Base-by-base conservation (phyloP, 164 flowering plant genomes). In the Berberis thunbergii region DNA sequence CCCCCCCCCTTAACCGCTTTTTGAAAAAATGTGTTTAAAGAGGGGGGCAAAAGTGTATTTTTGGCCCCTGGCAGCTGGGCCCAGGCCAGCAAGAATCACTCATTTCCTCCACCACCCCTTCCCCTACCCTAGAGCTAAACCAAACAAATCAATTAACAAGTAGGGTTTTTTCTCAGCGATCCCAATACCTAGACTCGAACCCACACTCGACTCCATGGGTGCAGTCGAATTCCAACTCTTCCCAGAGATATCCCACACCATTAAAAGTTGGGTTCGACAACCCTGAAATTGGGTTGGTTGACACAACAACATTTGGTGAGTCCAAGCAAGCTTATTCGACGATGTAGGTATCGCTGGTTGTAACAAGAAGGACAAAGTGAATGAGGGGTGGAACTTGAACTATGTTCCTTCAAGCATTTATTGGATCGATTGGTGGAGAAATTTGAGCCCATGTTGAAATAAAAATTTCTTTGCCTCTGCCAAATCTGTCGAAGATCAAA, bases 161-260 rank as follows among this genome's bases (percentile, higher is more conserved):
- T 83, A 87, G 1, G 96, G 96, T 55, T 86, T 78, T 45, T 87
- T 87, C 41, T 79, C 72, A 4, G 67, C 84, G 69, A 85, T 72
- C 45, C 89, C 89, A 57, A 79, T 62, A 6, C 77, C 66, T 4
- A 78, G 7, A 4, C 60, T 57, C 1, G 39, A 2, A 7, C 60
- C 41, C 7, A 2, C 41, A 9, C 12, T 42, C 40, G 44, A 41
- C 4, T 8, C 11, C 2, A 81, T 58, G 2, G 83, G 64, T 3
- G 72, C 49, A 2, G 74, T 4, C 4, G 91, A 74, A 57, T 54
- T 57, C 98, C 96, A 92, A 65, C 86, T 89, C 77, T 83, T 87
- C 39, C 98, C 97, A 42, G 66, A 72, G 10, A 94, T 94, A 61
- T 94, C 99, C 1, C 96, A 96, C 10, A 84, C 97, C 97, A 94